Base-by-base conservation (phyloP, 495 filamentous ascomycete genomes). In the Neurospora discreta region DNA sequence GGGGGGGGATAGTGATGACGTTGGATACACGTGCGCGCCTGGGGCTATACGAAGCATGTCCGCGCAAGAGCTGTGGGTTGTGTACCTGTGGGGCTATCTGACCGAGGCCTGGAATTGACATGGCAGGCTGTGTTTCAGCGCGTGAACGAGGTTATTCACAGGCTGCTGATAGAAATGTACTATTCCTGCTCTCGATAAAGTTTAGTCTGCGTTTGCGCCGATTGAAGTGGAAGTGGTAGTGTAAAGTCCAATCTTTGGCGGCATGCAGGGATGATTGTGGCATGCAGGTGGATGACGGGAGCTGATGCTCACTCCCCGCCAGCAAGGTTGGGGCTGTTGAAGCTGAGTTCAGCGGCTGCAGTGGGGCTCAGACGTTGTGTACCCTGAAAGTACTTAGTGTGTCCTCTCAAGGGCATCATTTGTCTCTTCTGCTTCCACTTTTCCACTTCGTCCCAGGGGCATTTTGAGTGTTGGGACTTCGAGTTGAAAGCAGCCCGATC, bases 61-160 rank as follows among this genome's bases (percentile, higher is more conserved):
- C 40, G 11, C 30, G 11, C 16, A 6, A 20, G 30, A 8, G 39
- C 18, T 52, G 9, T 13, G 40, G 7, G 20, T 40, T 71, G 69
- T 30, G 75, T 82, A 87, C 85, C 69, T 79, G 75, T 2, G 81
- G 73, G 9, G 77, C 76, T 70, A 85, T 81, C 71, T 86, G 83
- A 36, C 85, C 86, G 43, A 88, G 79, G 71, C 86, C 86, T 58
- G 86, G 86, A 69, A 87, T 85, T 13, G 85, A 78, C 78, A 78
- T 77, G 11, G 52, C 23, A 26, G 23, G 23, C 52, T 30, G 23
- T 33, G 52, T 33, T 60, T 36, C 26, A 65, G 26, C 23, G 26
- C 26, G 52, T 65, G 52, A 36, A 65, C 52, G 52, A 26, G 15
- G 3, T 65, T 7, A 18, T 33, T 15, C 52, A 65, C 26, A 5